Evolutionary conservation across 495 filamentous ascomycete species (phyloP).

Genomic region (Penicillium herquei): DNA sequence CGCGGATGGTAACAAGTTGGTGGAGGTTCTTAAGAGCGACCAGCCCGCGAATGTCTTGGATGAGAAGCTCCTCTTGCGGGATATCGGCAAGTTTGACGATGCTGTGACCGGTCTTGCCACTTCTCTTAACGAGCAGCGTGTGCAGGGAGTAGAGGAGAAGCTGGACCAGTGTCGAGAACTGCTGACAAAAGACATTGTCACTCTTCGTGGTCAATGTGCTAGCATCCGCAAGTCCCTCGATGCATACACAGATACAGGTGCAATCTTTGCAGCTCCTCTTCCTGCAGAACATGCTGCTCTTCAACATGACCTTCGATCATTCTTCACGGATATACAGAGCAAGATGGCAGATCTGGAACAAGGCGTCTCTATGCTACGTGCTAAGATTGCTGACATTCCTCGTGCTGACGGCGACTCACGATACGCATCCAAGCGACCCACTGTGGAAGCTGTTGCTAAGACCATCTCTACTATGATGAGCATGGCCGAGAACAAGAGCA

Average conservation of each 20-base stretch:
- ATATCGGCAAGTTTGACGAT: constrained; percentile 61
- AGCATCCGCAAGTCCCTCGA: constrained; percentile 72
- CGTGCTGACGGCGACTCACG: constrained; percentile 38
- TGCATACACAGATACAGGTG: constrained; percentile 62
- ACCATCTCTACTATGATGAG: constrained; percentile 90
- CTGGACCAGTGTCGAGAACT: constrained; percentile 60
- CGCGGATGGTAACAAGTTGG: constrained; percentile 47
- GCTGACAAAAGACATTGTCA: constrained; percentile 58
- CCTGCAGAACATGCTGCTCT: constrained; percentile 76
- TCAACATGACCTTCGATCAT: constrained; percentile 75
- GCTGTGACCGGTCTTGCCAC: constrained; percentile 55
- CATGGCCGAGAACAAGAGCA: constrained; percentile 84
- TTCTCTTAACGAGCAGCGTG: constrained; percentile 62
- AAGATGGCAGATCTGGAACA: constrained; percentile 77
- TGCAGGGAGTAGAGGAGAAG: constrained; percentile 63
- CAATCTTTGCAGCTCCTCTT: constrained; percentile 66
- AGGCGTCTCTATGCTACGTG: constrained; percentile 74
- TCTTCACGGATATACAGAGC: constrained; percentile 66
- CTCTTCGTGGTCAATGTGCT: constrained; percentile 65
- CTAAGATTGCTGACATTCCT: constrained; percentile 63
- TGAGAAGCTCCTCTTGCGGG: constrained; percentile 67
- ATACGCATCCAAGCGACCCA: constrained; percentile 57
- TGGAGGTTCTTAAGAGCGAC: constrained; percentile 36
- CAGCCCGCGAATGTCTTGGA: constrained; percentile 46
- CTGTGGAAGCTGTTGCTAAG: constrained; percentile 84